These are phyloP conservation scores for Colletotrichum shisoi DNA, from an alignment of 2,329 filamentous ascomycete genomes.

Conservation along the genomic window DNA sequence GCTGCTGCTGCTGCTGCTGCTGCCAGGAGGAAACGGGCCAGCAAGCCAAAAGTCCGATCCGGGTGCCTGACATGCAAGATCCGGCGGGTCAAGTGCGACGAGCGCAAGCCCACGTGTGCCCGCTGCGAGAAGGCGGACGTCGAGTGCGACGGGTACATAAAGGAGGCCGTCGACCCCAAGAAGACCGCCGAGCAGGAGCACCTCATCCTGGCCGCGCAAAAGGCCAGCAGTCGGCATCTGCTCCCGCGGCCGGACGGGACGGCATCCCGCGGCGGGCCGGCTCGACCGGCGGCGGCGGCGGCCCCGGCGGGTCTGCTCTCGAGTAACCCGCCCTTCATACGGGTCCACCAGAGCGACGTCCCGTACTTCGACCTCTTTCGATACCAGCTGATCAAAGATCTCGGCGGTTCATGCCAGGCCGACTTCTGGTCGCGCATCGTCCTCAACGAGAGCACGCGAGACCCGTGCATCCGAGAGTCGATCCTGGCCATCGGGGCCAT, in stretches of 20 bases:
- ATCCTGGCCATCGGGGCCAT: slow-evolving; percentile 41
- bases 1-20: no score
- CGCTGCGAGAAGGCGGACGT: slow-evolving; percentile 38
- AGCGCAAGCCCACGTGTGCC: slow-evolving; percentile 43
- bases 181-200: slow-evolving; percentile 3
- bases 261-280: not conserved
- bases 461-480: slow-evolving; percentile 40
- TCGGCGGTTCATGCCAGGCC: slow-evolving; percentile 39
- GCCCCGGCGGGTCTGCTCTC: not conserved
- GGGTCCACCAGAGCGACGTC: slow-evolving; percentile 28
- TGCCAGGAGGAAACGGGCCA: slow-evolving; percentile 28
- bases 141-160: slow-evolving; percentile 38
- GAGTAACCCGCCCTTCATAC: not conserved
- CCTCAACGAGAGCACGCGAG: slow-evolving; percentile 38
- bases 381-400: slow-evolving; percentile 38
- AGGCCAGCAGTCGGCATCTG: not conserved
- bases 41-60: slow-evolving; percentile 37
- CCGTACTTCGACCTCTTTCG: slow-evolving; percentile 42
- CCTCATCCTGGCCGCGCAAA: slow-evolving; percentile 18
- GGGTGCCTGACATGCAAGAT: slow-evolving; percentile 42
- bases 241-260: slow-evolving; percentile 17
- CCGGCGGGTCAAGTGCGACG: slow-evolving; percentile 47
- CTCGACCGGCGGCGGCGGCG: no score
- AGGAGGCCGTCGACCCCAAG: slow-evolving; percentile 5
- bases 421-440: slow-evolving; percentile 42